Evolutionary conservation across 1,139 yeast species (phyloP), one percentile per base, ranked within the genome.

Genomic region (Suhomyces bribrorum): DNA sequence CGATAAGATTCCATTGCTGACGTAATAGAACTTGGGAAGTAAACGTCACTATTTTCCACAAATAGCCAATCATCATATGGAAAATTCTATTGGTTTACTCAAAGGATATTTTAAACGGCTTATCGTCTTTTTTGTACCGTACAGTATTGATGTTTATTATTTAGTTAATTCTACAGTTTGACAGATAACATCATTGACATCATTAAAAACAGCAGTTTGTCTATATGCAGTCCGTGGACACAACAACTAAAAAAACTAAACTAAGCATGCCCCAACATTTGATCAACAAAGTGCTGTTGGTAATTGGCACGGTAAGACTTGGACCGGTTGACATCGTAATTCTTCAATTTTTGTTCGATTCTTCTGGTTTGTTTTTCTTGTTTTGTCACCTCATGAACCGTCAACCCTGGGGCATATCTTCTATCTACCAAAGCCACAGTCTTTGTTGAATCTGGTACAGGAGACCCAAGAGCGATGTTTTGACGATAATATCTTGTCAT

Each of bases 401-500:
- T 57, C 22, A 70, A 49, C 1, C 76, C 77, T 1, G 76, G 70
- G 0, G 74, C 66, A 42, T 54, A 60, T 35, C 76, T 53, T 33
- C 74, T 51, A 45, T 71, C 76, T 2, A 61, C 69, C 29, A 70
- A 43, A 0, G 73, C 70, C 18, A 68, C 65, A 0, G 75, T 66
- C 34, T 49, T 62, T 28, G 52, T 56, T 0, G 66, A 56, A 9
- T 69, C 74, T 3, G 36, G 37, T 7, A 53, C 37, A 9, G 52
- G 62, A 6, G 54, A 39, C 3, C 69, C 65, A 12, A 51, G 36
- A 0, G 60, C 54, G 16, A 65, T 52, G 35, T 62, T 67, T 45
- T 69, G 79, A 36, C 73, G 70, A 40, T 69, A 66, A 41, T 69
- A 68, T 30, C 71, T 58, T n/a, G 61, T 53, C 69, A 73, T 65